Evolutionary conservation across 2,329 filamentous ascomycete genomes (phyloP).

Genomic region (Curvularia eragrostidis): DNA sequence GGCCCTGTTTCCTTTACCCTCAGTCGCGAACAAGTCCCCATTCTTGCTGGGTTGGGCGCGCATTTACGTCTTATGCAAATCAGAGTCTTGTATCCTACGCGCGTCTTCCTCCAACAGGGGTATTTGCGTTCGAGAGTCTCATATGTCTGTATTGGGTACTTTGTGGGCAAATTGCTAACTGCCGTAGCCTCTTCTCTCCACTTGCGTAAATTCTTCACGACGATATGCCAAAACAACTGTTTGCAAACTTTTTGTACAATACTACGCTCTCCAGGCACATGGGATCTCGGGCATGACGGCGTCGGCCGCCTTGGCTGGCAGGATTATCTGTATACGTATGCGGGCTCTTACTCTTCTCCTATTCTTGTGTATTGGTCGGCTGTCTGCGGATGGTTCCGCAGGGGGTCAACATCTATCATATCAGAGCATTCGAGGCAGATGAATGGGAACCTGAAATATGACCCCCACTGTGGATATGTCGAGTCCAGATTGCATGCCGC

Average conservation of each 20-base stretch:
- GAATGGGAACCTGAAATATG: constrained; percentile 17
- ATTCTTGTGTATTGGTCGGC: constrained; percentile 26
- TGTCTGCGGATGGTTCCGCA: constrained; percentile 21
- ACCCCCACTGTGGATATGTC: constrained; percentile 22
- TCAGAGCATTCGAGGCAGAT: constrained; percentile 19
- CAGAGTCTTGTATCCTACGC: background rate
- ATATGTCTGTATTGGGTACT: background rate
- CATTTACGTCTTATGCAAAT: background rate
- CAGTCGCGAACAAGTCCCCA: background rate
- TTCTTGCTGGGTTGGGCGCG: background rate
- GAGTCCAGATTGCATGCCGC: constrained; percentile 8
- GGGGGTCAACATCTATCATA: constrained; percentile 22
- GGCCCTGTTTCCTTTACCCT: background rate
- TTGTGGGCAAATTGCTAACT: constrained; percentile 26
- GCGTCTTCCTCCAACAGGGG: background rate
- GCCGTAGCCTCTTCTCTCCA: constrained; percentile 47
- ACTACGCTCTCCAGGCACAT: constrained; percentile 38
- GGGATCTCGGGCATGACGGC: constrained; percentile 25
- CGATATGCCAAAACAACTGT: constrained; percentile 25
- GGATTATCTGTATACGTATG: constrained; percentile 3
- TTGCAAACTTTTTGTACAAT: constrained; percentile 38
- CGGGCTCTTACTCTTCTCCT: constrained; percentile 20
- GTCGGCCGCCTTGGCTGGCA: constrained; percentile 17
- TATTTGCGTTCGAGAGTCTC: background rate
- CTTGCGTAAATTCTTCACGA: constrained; percentile 38